Conservation (phyloP, 345 rosid species). For the Eucalyptus lansdowneana region DNA sequence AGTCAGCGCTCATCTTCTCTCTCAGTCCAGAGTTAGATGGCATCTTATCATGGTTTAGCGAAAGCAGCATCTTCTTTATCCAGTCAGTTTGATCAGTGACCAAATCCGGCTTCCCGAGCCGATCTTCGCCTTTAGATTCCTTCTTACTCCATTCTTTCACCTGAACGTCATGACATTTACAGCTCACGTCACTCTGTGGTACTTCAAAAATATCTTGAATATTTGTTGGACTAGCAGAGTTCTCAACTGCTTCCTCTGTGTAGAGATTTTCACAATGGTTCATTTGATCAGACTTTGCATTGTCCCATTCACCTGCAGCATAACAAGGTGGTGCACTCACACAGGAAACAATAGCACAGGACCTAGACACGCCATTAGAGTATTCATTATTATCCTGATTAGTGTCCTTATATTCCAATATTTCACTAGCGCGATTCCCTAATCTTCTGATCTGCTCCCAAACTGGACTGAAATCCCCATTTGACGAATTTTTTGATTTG, state of each 20-base stretch:
- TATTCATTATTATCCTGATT: neutral
- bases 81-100: conserved; percentile 3
- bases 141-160: conserved; percentile 1
- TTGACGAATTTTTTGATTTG: neutral
- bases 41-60: conserved; percentile 4
- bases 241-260: conserved; percentile 3
- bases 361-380: neutral
- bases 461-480: conserved; percentile 24
- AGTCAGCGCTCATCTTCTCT: neutral
- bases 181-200: conserved; percentile 12
- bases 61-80: conserved; percentile 15
- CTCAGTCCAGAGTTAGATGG: conserved; percentile 4
- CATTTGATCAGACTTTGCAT: conserved; percentile 10
- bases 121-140: conserved; percentile 6
- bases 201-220: conserved; percentile 68
- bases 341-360: conserved; percentile 8
- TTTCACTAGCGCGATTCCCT: conserved; percentile 36
- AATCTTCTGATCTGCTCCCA: conserved; percentile 54
- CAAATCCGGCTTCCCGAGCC: conserved; percentile 22
- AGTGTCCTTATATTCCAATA: conserved; percentile 20
- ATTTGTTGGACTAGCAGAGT: conserved; percentile 7
- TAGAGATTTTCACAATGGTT: conserved; percentile 1
- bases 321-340: conserved; percentile 12
- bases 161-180: neutral
- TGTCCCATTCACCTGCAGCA: conserved; percentile 6